Evolutionary conservation across 768 basidiomycete species (phyloP), one percentile per base, ranked within the genome.

Genomic region (Russula earlei): DNA sequence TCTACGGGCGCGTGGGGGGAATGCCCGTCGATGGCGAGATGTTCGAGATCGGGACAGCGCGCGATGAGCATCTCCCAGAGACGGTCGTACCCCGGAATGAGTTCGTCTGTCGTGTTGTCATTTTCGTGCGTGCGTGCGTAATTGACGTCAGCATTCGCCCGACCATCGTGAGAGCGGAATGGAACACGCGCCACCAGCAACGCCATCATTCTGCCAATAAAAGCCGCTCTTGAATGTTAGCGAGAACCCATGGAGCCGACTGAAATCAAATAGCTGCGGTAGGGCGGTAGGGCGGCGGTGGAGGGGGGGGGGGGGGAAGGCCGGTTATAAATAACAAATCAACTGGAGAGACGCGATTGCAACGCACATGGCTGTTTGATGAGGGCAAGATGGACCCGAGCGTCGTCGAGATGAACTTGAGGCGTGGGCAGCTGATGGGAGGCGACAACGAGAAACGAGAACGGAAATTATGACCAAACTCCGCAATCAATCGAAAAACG

Each of bases 191-290:
- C 86, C 83, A 67, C 82, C 78, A 20, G 80, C 61, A 56, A 78
- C 72, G 34, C 73, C 69, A 44, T 83, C 81, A 20, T 76, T 69
- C 49, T 82, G 79, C 62, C 72, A 75, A 64, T 86, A 87, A 64
- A 85, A 89, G 0, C 79, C 78, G 7, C 69, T 71, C 60, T 80
- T 82, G 52, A 87, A 68, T 24, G 68, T 77, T 51, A 88, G 67
- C 15, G 77, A 77, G 66, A 89, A 89, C 4, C 81, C 80, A 22
- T 69, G 69, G 1, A 89, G 75, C 65, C 80, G 74, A 51, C 68
- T 72, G 65, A 89, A 89, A 63, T 83, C 80, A 64, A 86, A 85
- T 3, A 89, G 66, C 85, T 89, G n/a, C n/a, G n/a, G n/a, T n/a
- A n/a, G n/a, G n/a, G n/a, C n/a, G n/a, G n/a, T n/a, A n/a, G n/a